Evolutionary conservation across 176 grass and related monocot species (phyloP), one percentile per base, ranked within the genome.

Genomic region (Chrysopogon serrulatus): DNA sequence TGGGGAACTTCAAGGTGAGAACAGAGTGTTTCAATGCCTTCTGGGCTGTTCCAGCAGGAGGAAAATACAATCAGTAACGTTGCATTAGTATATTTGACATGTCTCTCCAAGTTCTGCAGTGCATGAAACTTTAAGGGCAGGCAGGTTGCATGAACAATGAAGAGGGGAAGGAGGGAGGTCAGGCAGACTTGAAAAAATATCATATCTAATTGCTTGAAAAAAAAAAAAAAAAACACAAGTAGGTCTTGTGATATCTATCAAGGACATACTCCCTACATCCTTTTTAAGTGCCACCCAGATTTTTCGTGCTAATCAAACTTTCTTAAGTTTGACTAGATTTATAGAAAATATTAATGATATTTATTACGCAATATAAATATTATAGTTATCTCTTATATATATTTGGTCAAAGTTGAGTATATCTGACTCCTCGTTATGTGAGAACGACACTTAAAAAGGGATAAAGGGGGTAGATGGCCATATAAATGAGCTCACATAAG

Each of bases 1-100:
- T 94, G 90, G 67, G 94, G 84, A 86, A 99, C 97, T 68, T 94
- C 93, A 7, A 99, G 86, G 86, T 88, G 68, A 75, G 90, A 89
- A 89, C 97, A 99, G 43, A 99, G 91, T 39, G 86, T 85, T 85
- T 96, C 93, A 28, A 99, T 96, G 39, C 97, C 97, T 90, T 99
- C 97, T 77, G 97, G 97, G 36, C 97, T 99, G 93, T 87, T 71
- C 26, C 67, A 65, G 56, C 19, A 53, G 65, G 9, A 31, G 26
- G 7, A 27, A 80, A 76, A 43, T 31, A 57, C 2, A 1, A 57
- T 70, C 65, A 70, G 79, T 69, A 81, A 54, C 2, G 26, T 39
- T 24, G 8, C 45, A 21, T 10, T 69, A 23, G 43, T 68, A 60
- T 10, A 60, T 15, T 12, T 14, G 19, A 35, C 49, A 18, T 40